These are phyloP conservation scores for Fomitopsis serialis DNA, from an alignment of 768 basidiomycete species.

Conservation along the genomic window DNA sequence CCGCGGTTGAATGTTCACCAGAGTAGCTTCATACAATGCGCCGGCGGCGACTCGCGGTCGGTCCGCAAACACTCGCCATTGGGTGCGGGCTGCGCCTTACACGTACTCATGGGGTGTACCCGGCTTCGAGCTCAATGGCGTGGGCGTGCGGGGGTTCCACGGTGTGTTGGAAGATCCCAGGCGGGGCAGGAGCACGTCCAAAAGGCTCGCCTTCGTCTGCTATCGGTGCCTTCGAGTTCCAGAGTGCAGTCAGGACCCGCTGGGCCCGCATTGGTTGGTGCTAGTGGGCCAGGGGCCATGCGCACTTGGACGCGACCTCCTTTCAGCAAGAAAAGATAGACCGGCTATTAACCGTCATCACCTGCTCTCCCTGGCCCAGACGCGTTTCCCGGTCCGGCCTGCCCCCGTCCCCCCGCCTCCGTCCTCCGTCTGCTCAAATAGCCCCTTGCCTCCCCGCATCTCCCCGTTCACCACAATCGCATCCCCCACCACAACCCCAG, in stretches of 20 bases:
- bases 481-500: slow-evolving; percentile 5
- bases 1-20: too few relatives aligned
- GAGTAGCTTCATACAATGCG: too few relatives aligned
- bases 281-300: neutral
- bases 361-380: slow-evolving; percentile 9
- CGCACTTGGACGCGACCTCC: neutral
- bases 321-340: neutral
- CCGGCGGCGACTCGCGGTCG: too few relatives aligned
- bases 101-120: too few relatives aligned
- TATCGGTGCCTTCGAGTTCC: neutral
- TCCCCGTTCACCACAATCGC: neutral
- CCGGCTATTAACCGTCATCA: neutral
- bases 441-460: slow-evolving; percentile 4
- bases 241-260: neutral
- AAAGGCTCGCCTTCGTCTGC: neutral
- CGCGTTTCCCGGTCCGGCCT: slow-evolving; percentile 15
- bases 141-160: neutral
- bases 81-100: too few relatives aligned
- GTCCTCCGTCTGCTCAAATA: slow-evolving; percentile 4
- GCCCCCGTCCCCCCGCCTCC: neutral
- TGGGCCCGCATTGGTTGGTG: neutral
- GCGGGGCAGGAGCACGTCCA: neutral
- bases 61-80: too few relatives aligned
- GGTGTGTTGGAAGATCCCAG: neutral
- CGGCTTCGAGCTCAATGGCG: neutral